A percentile compares a stretch with the other conserved stretches of the same genome.
These are phyloP conservation scores for Leccinum cinnamomeum DNA, from an alignment of 1,284 basidiomycete genomes.

Conservation along the genomic window DNA sequence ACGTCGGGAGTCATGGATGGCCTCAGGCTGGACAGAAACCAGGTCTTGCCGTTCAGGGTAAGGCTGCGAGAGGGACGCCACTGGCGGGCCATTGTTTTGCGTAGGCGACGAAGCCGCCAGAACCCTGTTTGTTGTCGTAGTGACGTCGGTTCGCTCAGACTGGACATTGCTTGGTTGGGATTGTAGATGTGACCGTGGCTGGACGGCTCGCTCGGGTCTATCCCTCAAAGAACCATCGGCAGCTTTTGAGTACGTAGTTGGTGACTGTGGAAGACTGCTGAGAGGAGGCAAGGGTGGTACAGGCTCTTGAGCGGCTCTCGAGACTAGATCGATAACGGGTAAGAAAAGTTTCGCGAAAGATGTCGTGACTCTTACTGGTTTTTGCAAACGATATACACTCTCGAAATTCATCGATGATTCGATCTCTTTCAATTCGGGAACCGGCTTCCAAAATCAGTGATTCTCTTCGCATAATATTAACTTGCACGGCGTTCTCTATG, in stretches of 20 bases:
- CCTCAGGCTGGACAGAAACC: constrained; percentile 2
- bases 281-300: constrained; percentile 59
- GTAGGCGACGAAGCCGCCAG: background rate
- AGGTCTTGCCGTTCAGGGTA: constrained; percentile 6
- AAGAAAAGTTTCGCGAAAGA: constrained; percentile 5
- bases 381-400: constrained; percentile 85
- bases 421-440: constrained; percentile 63
- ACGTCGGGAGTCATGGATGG: constrained; percentile 6
- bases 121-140: background rate
- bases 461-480: constrained; percentile 91
- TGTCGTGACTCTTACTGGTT: constrained; percentile 50
- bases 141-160: constrained; percentile 2
- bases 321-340: constrained; percentile 39
- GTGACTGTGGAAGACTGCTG: constrained; percentile 19
- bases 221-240: constrained; percentile 8
- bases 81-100: constrained; percentile 7
- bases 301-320: constrained; percentile 57
- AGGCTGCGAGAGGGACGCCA: constrained; percentile 7
- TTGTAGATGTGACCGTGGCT: constrained; percentile 19
- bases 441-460: constrained; percentile 68
- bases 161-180: constrained; percentile 2
- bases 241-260: background rate
- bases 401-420: constrained; percentile 71
- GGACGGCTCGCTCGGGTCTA: constrained; percentile 27
- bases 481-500: constrained; percentile 69